Base-by-base conservation (phyloP, 1,284 basidiomycete genomes). In the Rhodotorula mucilaginosa region DNA sequence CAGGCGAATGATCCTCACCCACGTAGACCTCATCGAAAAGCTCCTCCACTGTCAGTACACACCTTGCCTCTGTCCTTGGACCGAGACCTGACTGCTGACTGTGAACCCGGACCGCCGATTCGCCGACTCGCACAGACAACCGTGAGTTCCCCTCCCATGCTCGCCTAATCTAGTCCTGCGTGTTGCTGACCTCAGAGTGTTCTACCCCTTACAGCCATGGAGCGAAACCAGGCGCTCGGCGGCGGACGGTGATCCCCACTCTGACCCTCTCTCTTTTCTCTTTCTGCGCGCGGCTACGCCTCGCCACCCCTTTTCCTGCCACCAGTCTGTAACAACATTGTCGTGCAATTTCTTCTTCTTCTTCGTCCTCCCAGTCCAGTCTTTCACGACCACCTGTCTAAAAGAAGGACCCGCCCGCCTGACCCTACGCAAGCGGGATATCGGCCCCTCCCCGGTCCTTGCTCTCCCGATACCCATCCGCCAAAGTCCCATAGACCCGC, bases 1-100 rank as follows among this genome's bases (percentile, higher is more conserved):
- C 83, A 86, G 96, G 61, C 87, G 96, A 67, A 99, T 99, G 96
- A 92, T 99, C 18, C 84, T 98, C 68, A 98, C 96, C 0, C 96
- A 99, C 81, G 94, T 97, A 72, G 77, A 78, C 63, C 58, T 78
- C 18, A 77, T 77, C 59, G 77, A 78, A 71, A 78, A 78, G 61
- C 66, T 75, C 26, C 46, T 75, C 47, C 72, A 77, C 67, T 75
- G 72, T 72, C 29, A 65, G 72, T 54, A 10, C 13, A 3, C 74
- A 67, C n/a, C 29, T 3, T 23, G 5, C n/a, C 19, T 5, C 34
- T 34, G 6, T 34, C 34, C 8, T 3, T 39, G n/a, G 7, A 7
- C 10, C 18, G 23, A 16, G 23, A 18, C 29, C 13, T 3, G 23
- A 8, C 19, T 51, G 31, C 48, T 34, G 4, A 61, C 47, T 13